Evolutionary conservation across 345 rosid species (phyloP), one percentile per base, ranked within the genome.

Genomic region (Theobroma cacao): DNA sequence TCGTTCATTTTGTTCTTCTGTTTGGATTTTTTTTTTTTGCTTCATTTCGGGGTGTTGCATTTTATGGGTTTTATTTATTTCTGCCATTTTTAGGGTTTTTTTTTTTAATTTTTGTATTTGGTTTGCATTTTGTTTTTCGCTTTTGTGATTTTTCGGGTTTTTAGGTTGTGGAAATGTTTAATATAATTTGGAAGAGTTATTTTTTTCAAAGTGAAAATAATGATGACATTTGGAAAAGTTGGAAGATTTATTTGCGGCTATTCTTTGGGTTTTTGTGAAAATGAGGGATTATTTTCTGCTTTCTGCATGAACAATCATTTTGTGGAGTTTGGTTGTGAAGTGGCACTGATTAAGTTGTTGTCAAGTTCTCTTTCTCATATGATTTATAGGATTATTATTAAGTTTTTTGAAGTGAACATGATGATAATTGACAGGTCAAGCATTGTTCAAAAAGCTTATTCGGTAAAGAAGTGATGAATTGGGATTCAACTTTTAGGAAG

Each of bases 41-140:
- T 74, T 53, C 53, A 14, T 80, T 72, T 72, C 59, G 40, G 20
- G 80, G 79, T 58, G 53, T 73, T 41, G 78, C 59, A 38, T 43
- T 63, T 66, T 2, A 3, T 36, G 41, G 53, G 38, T 1, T 59
- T 59, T 50, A 12, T n/a, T 36, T 68, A 10, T 50, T 61, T 38
- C 18, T 75, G 11, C 26, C 4, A 20, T 13, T 34, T 45, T 18
- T 56, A 1, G 71, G 43, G 61, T 7, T 63, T 62, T 72, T 4
- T 62, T 12, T 34, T 45, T 63, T 22, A 4, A 22, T 12, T n/a
- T 74, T 24, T 4, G 26, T 34, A 33, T 75, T 56, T 38, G 71
- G 14, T 75, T 20, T 58, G 22, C 45, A 58, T 62, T 40, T 47
- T 30, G 45, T 22, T 64, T 26, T 40, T 47, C n/a, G 45, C 15